A percentile compares a stretch with the other conserved stretches of the same genome.
These are phyloP conservation scores for Coriolopsis trogii DNA, from an alignment of 1,284 basidiomycete species.

Conservation along the genomic window DNA sequence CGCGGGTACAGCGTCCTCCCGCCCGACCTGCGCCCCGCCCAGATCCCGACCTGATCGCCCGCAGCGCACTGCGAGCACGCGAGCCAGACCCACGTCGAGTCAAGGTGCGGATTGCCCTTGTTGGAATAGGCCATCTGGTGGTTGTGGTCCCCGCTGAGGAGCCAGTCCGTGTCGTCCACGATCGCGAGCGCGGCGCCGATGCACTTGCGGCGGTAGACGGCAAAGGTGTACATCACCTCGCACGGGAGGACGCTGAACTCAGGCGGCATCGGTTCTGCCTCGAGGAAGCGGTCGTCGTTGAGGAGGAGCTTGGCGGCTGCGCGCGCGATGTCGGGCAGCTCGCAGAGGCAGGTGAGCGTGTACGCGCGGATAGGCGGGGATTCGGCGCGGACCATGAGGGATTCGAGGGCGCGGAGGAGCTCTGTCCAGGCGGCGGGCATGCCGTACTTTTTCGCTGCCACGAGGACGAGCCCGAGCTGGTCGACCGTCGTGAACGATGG, in stretches of 20 bases:
- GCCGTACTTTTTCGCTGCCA: constrained; percentile 66
- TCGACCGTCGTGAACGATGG: constrained; percentile 40
- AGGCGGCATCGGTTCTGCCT: not conserved
- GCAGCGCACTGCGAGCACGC: not conserved
- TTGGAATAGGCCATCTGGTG: not conserved
- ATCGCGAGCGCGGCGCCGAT: not conserved
- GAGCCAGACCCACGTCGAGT: constrained; percentile 8
- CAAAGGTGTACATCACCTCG: constrained; percentile 2
- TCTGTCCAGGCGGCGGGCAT: constrained; percentile 45
- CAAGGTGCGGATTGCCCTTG: constrained; percentile 1
- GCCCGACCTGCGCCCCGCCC: not conserved
- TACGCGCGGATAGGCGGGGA: not conserved
- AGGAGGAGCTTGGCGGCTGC: not conserved
- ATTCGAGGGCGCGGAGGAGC: constrained; percentile 50
- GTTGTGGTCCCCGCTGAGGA: not conserved
- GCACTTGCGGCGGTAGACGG: constrained; percentile 3
- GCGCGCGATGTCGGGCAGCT: not conserved
- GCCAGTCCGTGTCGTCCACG: not conserved
- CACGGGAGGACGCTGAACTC: constrained; percentile 8
- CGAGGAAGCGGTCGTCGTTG: not conserved
- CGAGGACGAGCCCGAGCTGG: constrained; percentile 51
- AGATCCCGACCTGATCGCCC: not conserved
- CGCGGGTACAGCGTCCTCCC: not conserved
- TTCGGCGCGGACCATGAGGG: constrained; percentile 27
- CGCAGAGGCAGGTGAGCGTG: constrained; percentile 1